These are phyloP conservation scores for Vanrija sp. DNA, from an alignment of 1,284 basidiomycete species.

Conservation along the genomic window DNA sequence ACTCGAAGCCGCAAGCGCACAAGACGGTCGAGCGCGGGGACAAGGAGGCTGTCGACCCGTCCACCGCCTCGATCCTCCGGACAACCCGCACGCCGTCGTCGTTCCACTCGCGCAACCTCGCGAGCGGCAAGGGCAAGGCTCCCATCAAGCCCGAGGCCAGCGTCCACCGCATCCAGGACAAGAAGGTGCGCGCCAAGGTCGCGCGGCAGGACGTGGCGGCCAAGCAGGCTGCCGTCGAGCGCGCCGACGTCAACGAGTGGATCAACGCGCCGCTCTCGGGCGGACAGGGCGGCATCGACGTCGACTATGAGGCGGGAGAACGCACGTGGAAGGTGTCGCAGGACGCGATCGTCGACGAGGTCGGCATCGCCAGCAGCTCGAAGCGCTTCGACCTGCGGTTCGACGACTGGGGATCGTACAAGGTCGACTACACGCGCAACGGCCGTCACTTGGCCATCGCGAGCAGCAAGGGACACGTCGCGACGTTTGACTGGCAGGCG, in stretches of 20 bases:
- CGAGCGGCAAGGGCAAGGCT: slow-evolving; percentile 24
- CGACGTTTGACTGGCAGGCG: slow-evolving; percentile 91
- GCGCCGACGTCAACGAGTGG: slow-evolving; percentile 47
- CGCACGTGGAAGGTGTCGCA: slow-evolving; percentile 85
- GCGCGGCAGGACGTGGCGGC: slow-evolving; percentile 55
- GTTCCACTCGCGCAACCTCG: slow-evolving; percentile 33
- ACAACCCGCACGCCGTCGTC: slow-evolving; percentile 40
- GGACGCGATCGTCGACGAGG: slow-evolving; percentile 65
- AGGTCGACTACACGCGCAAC: slow-evolving; percentile 77
- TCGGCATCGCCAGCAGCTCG: slow-evolving; percentile 67
- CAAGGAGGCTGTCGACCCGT: slow-evolving; percentile 54
- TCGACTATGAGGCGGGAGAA: slow-evolving; percentile 54
- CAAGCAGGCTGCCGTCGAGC: slow-evolving; percentile 39
- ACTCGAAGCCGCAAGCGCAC: slow-evolving; percentile 21
- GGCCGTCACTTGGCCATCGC: slow-evolving; percentile 85
- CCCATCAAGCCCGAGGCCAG: slow-evolving; percentile 29
- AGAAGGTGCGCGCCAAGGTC: slow-evolving; percentile 68
- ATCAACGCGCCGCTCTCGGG: slow-evolving; percentile 36
- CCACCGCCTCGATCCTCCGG: slow-evolving; percentile 57
- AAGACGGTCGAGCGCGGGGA: slow-evolving; percentile 41
- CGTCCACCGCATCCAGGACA: slow-evolving; percentile 58
- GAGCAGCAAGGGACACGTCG: slow-evolving; percentile 80
- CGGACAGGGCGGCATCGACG: slow-evolving; percentile 43
- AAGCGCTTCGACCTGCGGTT: slow-evolving; percentile 77
- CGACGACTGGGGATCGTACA: slow-evolving; percentile 69